Evolutionary conservation across 345 rosid genomes (phyloP).

Genomic region (Pistacia atlantica): DNA sequence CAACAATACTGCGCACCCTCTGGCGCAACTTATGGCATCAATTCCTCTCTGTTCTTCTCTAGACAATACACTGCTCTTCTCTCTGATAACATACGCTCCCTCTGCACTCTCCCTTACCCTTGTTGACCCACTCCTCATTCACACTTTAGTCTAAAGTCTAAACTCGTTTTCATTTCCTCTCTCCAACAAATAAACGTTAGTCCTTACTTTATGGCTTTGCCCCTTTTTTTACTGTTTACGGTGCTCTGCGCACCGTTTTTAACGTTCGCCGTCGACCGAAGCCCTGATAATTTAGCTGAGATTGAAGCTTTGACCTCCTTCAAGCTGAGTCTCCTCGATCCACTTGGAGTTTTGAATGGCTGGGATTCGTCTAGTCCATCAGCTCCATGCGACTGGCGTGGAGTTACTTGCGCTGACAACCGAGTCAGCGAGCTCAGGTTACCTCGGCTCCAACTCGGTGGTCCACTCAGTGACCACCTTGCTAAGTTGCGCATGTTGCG

Average conservation of each 20-base stretch:
- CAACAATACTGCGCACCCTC: background rate
- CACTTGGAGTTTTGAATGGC: conserved; percentile 61
- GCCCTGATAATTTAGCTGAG: conserved; percentile 47
- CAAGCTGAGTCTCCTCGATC: conserved; percentile 72
- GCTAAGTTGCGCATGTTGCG: conserved; percentile 52
- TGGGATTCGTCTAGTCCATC: conserved; percentile 77
- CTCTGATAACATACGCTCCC: conserved; percentile 13
- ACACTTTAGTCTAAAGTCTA: background rate
- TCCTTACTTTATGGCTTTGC: conserved; percentile 5
- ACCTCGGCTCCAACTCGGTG: conserved; percentile 77
- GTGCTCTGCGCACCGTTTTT: conserved; percentile 25
- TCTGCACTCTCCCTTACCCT: background rate
- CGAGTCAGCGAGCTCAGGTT: conserved; percentile 75
- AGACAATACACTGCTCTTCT: background rate
- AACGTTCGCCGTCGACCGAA: conserved; percentile 22
- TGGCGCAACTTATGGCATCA: conserved; percentile 7
- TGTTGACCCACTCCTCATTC: background rate
- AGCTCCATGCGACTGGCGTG: conserved; percentile 98
- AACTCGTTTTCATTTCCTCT: background rate
- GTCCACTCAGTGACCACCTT: conserved; percentile 60
- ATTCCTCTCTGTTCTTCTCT: background rate
- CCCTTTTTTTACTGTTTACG: background rate
- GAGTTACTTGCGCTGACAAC: conserved; percentile 53
- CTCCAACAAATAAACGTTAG: too few relatives aligned
- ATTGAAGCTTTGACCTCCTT: conserved; percentile 74